Evolutionary conservation across 805 yeast genomes (phyloP), one percentile per base, ranked within the genome.

Genomic region (Pichia cabralensis): DNA sequence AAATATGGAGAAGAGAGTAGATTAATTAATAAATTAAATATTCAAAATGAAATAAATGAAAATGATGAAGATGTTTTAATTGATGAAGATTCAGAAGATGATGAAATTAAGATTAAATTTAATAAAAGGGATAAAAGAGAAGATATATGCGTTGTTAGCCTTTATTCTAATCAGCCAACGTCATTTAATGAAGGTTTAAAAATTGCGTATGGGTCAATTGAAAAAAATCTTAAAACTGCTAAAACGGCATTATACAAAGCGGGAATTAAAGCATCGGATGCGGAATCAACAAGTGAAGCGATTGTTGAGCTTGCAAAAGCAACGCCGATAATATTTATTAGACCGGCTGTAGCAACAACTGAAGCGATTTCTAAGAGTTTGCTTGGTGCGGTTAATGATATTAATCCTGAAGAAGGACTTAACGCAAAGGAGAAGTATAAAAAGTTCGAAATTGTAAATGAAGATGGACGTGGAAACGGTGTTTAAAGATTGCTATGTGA

Each of bases 301-400:
- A 71, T 83, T 0, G 56, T 64, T 14, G 76, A 84, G 1, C 64
- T 85, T 11, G 77, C 82, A 11, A 72, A 71, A 43, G 84, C 80
- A 0, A 74, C 94, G 1, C 96, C 96, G 0, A 73, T 84, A 12
- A 77, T 84, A 14, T 56, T 88, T 12, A 66, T 88, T 2, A 56
- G 96, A 28, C 96, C 96, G 2, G 68, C 85, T 41, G 85, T 88
- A 46, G 97, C 96, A 2, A 85, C 95, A 0, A 81, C 96, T 0
- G 96, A 85, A 52, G 95, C 94, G 0, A 66, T 88, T 6, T 79
- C 89, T 6, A 81, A 76, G 48, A 70, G 95, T 1, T 62, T 88
- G 33, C 69, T 84, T 60, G 97, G 97, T 1, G 66, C 88, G 7
- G 76, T 85, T 26, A 86, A 85, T 51, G 80, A 79, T 41, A 58